A percentile compares a stretch with the other conserved stretches of the same genome.
Evolutionary conservation across 2,329 filamentous ascomycete genomes (phyloP).

Genomic region (Sporothrix pallida): DNA sequence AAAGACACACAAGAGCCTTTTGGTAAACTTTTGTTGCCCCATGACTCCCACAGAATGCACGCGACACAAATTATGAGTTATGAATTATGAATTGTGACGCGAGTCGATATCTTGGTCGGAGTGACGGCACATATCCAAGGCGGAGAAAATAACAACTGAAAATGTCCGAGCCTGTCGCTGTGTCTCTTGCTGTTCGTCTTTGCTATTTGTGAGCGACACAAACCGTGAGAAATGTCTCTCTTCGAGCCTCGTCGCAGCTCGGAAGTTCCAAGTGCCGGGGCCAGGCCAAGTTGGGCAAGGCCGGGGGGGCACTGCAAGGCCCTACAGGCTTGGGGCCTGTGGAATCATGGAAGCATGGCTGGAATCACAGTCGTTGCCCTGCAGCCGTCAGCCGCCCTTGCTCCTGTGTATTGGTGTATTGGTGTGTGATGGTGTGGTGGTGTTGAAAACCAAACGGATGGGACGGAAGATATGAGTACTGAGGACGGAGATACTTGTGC

Average conservation of each 20-base stretch:
- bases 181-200: background rate
- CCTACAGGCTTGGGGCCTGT: background rate
- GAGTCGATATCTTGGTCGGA: background rate
- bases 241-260: background rate
- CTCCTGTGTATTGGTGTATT: background rate
- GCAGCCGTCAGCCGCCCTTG: background rate
- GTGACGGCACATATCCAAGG: background rate
- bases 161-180: background rate
- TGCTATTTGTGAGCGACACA: no score
- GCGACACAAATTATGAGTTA: background rate
- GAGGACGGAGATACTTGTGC: background rate
- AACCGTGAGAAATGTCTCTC: no score
- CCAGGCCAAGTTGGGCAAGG: conserved; percentile 2
- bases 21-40: background rate
- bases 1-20: no score
- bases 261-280: conserved; percentile 26
- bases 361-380: conserved; percentile 13
- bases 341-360: conserved; percentile 13
- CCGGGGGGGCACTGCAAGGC: background rate
- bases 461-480: background rate
- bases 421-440: background rate
- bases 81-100: background rate
- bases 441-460: conserved; percentile 26
- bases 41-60: conserved; percentile 11
- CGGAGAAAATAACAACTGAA: conserved; percentile 1